These are phyloP conservation scores for Dipteronia dyeriana DNA, from an alignment of 345 rosid genomes.

Conservation along the genomic window DNA sequence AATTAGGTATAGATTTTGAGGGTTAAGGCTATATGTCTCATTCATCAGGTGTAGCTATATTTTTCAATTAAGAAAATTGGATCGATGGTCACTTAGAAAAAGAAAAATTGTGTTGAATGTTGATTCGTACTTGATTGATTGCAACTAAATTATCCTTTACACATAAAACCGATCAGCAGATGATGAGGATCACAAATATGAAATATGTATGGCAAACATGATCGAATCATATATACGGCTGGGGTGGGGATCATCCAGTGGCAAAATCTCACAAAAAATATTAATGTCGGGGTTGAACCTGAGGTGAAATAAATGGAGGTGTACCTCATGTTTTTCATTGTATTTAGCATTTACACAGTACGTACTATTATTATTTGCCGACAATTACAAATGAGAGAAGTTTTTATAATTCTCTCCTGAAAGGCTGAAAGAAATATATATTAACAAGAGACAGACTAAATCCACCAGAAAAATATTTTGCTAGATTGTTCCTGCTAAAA, in stretches of 20 bases:
- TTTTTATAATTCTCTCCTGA: neutral
- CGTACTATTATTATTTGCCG: neutral
- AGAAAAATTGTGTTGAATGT: too few relatives aligned
- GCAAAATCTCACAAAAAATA: neutral
- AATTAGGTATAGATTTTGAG: too few relatives aligned
- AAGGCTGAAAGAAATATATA: too few relatives aligned
- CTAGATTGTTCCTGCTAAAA: conserved; percentile 9
- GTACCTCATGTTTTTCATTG: neutral
- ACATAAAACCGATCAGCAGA: neutral
- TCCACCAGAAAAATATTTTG: conserved; percentile 3
- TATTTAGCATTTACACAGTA: neutral
- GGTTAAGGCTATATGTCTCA: too few relatives aligned
- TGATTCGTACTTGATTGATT: too few relatives aligned
- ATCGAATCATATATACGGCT: neutral
- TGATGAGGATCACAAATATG: neutral
- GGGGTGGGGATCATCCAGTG: neutral
- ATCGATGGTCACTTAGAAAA: too few relatives aligned
- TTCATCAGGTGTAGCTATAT: too few relatives aligned
- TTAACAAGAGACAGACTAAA: neutral
- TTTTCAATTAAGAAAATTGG: too few relatives aligned
- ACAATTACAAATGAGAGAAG: neutral
- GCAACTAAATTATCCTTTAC: too few relatives aligned
- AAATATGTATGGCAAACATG: too few relatives aligned
- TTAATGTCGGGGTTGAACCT: neutral
- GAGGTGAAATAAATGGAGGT: neutral